These are phyloP conservation scores for Quercus phellos DNA, from an alignment of 331 rosid genomes.

Conservation along the genomic window DNA sequence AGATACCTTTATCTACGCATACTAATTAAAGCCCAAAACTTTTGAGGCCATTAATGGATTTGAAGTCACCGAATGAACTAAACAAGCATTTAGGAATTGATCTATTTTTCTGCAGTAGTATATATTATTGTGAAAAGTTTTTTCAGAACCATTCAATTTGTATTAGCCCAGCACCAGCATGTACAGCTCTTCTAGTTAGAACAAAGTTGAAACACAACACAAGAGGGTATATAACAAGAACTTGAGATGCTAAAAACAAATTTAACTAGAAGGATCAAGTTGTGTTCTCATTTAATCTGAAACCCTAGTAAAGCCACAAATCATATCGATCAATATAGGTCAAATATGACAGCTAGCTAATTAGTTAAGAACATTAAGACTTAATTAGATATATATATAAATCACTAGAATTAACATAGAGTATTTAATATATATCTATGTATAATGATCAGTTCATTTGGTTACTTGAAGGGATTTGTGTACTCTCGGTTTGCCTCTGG, in stretches of 20 bases:
- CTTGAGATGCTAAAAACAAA: background rate
- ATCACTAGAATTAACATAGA: background rate
- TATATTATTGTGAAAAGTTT: background rate
- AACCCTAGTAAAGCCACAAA: slow-evolving; percentile 19
- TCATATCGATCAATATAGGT: slow-evolving; percentile 8
- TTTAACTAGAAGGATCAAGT: background rate
- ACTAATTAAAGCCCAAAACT: background rate
- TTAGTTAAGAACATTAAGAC: slow-evolving; percentile 14
- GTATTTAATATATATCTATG: slow-evolving; percentile 10
- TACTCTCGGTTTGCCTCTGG: slow-evolving; percentile 51
- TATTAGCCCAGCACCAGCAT: background rate
- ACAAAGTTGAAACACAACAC: background rate
- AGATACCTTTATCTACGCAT: background rate
- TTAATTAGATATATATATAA: slow-evolving; percentile 1
- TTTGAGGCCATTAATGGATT: background rate
- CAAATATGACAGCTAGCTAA: slow-evolving; percentile 20
- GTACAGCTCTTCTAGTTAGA: no score
- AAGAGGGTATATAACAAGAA: background rate
- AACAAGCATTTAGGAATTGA: background rate
- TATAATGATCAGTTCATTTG: slow-evolving; percentile 14
- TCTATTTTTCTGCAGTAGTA: background rate
- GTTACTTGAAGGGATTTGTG: slow-evolving; percentile 70
- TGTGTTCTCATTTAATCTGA: background rate
- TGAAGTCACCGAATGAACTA: background rate
- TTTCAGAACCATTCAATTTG: background rate